phyloP scores from a whole-genome alignment of 2,329 filamentous ascomycete species.

The Cercospora nicotianae region DNA sequence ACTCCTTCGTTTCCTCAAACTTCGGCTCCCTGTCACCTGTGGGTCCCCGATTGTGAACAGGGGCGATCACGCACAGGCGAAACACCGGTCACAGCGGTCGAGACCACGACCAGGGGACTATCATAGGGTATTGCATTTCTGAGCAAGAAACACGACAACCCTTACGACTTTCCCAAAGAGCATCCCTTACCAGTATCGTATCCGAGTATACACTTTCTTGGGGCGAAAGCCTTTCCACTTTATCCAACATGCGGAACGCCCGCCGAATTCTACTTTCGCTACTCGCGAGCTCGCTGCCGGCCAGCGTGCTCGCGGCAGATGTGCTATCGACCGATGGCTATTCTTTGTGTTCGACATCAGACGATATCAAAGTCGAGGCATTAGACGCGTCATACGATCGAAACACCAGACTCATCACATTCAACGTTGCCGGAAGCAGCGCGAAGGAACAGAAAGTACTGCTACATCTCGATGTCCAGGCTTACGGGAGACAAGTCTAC shows the following conservation, averaged over 20 bases:
- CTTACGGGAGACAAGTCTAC: constrained; percentile 83
- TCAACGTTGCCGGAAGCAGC: constrained; percentile 80
- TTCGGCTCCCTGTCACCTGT: constrained; percentile 3
- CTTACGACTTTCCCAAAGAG: background rate
- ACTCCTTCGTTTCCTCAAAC: background rate
- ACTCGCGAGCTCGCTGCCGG: constrained; percentile 40
- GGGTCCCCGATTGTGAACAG: constrained; percentile 12
- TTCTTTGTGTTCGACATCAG: constrained; percentile 64
- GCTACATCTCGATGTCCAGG: constrained; percentile 71
- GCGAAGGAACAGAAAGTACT: constrained; percentile 73
- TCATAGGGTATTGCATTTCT: background rate
- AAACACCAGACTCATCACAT: constrained; percentile 68
- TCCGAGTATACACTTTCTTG: constrained; percentile 2
- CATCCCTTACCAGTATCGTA: background rate
- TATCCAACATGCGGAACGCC: constrained; percentile 34
- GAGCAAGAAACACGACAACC: background rate
- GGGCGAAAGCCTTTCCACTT: constrained; percentile 23
- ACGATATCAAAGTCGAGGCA: constrained; percentile 67
- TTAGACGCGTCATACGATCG: constrained; percentile 79
- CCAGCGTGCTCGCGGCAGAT: constrained; percentile 62
- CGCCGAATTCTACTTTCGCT: constrained; percentile 32
- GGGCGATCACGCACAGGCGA: constrained; percentile 14
- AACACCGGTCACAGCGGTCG: constrained; percentile 15
- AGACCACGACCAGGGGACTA: background rate
- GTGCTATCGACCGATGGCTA: constrained; percentile 81